Evolutionary conservation across 306 rosid genomes (phyloP).

Genomic region (Acacia acuminata): DNA sequence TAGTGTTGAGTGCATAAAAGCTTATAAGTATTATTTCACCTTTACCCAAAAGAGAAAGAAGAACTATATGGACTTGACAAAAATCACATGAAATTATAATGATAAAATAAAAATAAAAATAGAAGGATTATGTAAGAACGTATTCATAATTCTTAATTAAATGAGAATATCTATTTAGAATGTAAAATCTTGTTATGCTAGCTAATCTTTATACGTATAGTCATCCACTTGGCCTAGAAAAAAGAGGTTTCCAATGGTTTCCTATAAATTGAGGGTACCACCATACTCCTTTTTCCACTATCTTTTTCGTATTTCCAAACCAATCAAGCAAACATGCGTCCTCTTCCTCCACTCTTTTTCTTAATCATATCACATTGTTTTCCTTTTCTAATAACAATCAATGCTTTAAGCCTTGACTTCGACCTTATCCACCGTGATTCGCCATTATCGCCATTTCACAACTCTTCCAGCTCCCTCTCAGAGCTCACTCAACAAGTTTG

Average conservation of each 20-base stretch:
- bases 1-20: too few species aligned
- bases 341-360: neutral
- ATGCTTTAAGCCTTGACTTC: neutral
- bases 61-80: too few species aligned
- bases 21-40: rapidly evolving
- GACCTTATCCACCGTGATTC: constrained; percentile 2
- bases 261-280: neutral
- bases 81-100: too few species aligned
- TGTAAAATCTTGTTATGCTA: too few species aligned
- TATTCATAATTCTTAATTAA: too few species aligned
- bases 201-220: too few species aligned
- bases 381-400: neutral
- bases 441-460: neutral
- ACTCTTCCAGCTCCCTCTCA: neutral
- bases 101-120: too few species aligned
- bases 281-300: neutral
- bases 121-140: too few species aligned
- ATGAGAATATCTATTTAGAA: too few species aligned
- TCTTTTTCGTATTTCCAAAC: neutral
- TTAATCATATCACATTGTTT: neutral
- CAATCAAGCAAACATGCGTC: neutral
- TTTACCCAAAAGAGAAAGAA: too few species aligned
- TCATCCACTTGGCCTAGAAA: too few species aligned
- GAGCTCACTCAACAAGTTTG: neutral
- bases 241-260: neutral